phyloP scores from a whole-genome alignment of 805 yeast species.

The Saturnispora zaruensis region DNA sequence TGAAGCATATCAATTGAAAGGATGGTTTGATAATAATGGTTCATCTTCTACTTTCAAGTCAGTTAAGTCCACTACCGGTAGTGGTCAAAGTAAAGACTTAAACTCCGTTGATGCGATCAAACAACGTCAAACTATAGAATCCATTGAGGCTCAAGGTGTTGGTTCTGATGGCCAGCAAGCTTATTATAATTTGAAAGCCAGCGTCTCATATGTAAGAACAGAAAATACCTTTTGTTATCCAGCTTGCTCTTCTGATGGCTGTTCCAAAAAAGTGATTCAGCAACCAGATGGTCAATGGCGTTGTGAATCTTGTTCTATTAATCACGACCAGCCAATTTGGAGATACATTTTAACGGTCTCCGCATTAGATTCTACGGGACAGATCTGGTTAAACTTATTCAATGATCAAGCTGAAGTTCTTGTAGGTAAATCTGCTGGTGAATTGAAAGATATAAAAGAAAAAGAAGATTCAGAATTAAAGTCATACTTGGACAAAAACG shows the following conservation, averaged over 20 bases:
- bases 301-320: constrained; percentile 83
- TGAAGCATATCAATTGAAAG: constrained; percentile 80
- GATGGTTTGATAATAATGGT: constrained; percentile 90
- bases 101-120: constrained; percentile 35
- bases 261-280: constrained; percentile 79
- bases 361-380: constrained; percentile 74
- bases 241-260: constrained; percentile 69
- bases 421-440: constrained; percentile 54
- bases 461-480: constrained; percentile 34
- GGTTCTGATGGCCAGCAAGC: constrained; percentile 77
- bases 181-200: constrained; percentile 66
- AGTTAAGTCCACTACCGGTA: constrained; percentile 36
- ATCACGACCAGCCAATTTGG: constrained; percentile 60
- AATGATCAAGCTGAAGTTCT: constrained; percentile 73
- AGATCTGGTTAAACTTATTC: constrained; percentile 78
- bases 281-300: constrained; percentile 74
- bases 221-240: constrained; percentile 76
- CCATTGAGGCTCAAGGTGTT: constrained; percentile 56
- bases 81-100: constrained; percentile 21
- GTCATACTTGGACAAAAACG: constrained; percentile 22
- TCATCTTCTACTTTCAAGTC: constrained; percentile 50
- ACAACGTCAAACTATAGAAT: constrained; percentile 57
- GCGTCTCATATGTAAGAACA: constrained; percentile 59
- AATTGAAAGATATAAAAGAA: constrained; percentile 42
- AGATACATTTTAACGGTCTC: constrained; percentile 73